Percentiles rank a stretch among this genome's conserved stretches.
Evolutionary conservation across 148 eudicot genomes (phyloP).

Genomic region (Euryodendron excelsum): DNA sequence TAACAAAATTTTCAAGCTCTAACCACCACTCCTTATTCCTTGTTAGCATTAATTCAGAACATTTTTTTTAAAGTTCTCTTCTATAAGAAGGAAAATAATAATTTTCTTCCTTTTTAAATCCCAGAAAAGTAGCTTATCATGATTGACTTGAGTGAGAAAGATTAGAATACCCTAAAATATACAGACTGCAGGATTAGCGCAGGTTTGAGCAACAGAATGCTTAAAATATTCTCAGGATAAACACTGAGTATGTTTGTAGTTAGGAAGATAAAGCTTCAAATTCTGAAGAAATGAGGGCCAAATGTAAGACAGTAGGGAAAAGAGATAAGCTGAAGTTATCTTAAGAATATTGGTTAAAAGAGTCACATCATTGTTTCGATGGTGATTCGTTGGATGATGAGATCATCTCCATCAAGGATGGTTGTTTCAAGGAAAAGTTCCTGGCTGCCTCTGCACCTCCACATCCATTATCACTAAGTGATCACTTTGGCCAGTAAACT

Average conservation of each 20-base stretch:
- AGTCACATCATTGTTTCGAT: background rate
- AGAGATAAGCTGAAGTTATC: background rate
- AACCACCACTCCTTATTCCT: background rate
- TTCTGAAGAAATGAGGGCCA: background rate
- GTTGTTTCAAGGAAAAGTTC: too few species aligned
- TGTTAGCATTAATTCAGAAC: background rate
- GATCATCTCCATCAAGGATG: background rate
- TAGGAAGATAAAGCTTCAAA: background rate
- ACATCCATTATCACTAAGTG: too few species aligned
- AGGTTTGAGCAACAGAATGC: background rate
- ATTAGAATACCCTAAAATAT: background rate
- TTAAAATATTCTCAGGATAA: background rate
- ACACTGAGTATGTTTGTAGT: background rate
- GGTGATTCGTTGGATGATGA: background rate
- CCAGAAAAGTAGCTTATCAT: background rate
- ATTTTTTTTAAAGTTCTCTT: background rate
- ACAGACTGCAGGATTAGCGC: background rate
- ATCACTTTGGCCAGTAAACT: background rate
- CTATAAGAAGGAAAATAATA: background rate
- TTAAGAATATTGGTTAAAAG: background rate
- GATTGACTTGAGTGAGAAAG: background rate
- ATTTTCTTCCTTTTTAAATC: background rate
- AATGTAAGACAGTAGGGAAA: background rate
- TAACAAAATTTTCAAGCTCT: background rate
- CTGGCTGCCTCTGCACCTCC: background rate